These are phyloP conservation scores for Dillenia turbinata DNA, from an alignment of 164 flowering plant species.

Conservation along the genomic window DNA sequence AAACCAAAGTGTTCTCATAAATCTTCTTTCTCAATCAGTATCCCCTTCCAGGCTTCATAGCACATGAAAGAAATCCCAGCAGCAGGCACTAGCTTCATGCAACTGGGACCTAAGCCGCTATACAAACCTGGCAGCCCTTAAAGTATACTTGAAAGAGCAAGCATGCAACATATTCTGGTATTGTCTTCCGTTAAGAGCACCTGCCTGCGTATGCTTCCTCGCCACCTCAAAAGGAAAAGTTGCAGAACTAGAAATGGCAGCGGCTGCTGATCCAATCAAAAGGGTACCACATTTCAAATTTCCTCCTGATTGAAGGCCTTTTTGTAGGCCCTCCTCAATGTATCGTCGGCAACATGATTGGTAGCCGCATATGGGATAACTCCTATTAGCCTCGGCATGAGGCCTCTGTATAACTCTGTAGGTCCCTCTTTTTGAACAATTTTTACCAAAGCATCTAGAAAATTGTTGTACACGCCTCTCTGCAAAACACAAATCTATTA, in stretches of 20 bases:
- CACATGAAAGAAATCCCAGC: slow-evolving; percentile 93
- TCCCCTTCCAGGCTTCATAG: slow-evolving; percentile 78
- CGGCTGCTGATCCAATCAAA: slow-evolving; percentile 76
- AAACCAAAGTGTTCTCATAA: no score
- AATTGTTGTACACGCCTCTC: slow-evolving; percentile 69
- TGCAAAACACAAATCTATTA: slow-evolving; percentile 20
- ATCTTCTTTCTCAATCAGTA: slow-evolving; percentile 12
- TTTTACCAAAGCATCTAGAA: slow-evolving; percentile 80
- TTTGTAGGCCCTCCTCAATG: slow-evolving; percentile 59
- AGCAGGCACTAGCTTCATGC: slow-evolving; percentile 77
- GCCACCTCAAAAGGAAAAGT: slow-evolving; percentile 89
- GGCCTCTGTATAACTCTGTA: slow-evolving; percentile 87
- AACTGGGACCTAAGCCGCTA: slow-evolving; percentile 78
- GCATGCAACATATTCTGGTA: slow-evolving; percentile 73
- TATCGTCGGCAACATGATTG: slow-evolving; percentile 87
- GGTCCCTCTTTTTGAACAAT: slow-evolving; percentile 77
- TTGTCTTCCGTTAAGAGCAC: slow-evolving; percentile 61
- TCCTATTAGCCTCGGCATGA: slow-evolving; percentile 88
- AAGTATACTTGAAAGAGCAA: slow-evolving; percentile 50
- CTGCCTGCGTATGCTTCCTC: slow-evolving; percentile 84
- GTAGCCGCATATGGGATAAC: slow-evolving; percentile 95
- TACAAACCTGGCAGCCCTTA: slow-evolving; percentile 71
- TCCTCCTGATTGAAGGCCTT: slow-evolving; percentile 37
- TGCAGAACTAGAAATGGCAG: slow-evolving; percentile 70
- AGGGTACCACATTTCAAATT: slow-evolving; percentile 69